Conservation (phyloP, 192 early-diverging fungal species). For the Podila epicladia region DNA sequence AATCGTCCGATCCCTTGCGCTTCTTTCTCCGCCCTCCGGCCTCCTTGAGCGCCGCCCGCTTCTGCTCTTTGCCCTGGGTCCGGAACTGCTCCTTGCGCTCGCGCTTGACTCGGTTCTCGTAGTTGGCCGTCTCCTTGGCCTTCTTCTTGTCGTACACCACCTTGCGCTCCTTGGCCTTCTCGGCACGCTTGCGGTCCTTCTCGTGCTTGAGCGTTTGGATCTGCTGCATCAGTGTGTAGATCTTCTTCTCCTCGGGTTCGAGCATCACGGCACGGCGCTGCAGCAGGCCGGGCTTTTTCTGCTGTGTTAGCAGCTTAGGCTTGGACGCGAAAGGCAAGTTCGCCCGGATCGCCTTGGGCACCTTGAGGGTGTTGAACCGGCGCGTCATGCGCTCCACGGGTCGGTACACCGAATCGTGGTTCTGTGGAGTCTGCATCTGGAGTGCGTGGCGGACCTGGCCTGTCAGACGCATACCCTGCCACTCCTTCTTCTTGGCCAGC, state of each 20-base stretch:
- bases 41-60: constrained; percentile 45
- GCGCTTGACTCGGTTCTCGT: constrained; percentile 67
- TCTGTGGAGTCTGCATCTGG: constrained; percentile 71
- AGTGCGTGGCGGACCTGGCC: constrained; percentile 84
- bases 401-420: constrained; percentile 89
- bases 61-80: constrained; percentile 63
- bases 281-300: constrained; percentile 60
- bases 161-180: constrained; percentile 64
- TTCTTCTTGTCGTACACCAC: constrained; percentile 64
- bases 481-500: constrained; percentile 75
- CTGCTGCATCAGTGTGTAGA: constrained; percentile 84
- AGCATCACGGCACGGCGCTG: constrained; percentile 86
- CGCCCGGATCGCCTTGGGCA: constrained; percentile 84
- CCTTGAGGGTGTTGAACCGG: constrained; percentile 82
- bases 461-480: constrained; percentile 90
- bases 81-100: constrained; percentile 74
- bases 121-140: constrained; percentile 56
- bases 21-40: constrained; percentile 52
- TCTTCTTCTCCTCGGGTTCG: constrained; percentile 92
- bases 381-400: constrained; percentile 79
- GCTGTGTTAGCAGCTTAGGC: constrained; percentile 74
- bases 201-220: constrained; percentile 90
- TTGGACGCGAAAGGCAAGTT: constrained; percentile 90
- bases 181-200: constrained; percentile 81
- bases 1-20: constrained; percentile 38